phyloP scores from a whole-genome alignment of 2,329 filamentous ascomycete species.

The Colletotrichum gloeosporioides region DNA sequence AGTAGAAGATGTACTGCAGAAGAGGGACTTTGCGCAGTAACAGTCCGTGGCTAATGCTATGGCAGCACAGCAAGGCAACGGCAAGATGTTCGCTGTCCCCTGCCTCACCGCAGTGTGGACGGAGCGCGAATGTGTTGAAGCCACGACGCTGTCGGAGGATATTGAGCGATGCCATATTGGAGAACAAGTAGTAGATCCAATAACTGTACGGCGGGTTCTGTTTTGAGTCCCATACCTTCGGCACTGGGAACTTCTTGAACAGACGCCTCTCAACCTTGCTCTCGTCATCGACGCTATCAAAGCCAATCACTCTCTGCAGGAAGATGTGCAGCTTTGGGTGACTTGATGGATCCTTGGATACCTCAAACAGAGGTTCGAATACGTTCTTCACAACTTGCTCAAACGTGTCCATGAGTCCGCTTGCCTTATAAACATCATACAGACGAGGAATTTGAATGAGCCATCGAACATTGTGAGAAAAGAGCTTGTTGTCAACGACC shows the following conservation, averaged over 20 bases:
- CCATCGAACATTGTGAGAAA: slow-evolving; percentile 98
- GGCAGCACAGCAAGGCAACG: slow-evolving; percentile 87
- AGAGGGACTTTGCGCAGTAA: slow-evolving; percentile 92
- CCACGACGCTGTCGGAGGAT: slow-evolving; percentile 88
- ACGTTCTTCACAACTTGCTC: slow-evolving; percentile 91
- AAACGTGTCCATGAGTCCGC: slow-evolving; percentile 84
- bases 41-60: slow-evolving; percentile 96
- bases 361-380: slow-evolving; percentile 93
- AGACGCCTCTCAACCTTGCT: slow-evolving; percentile 94
- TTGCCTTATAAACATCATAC: slow-evolving; percentile 95
- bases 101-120: slow-evolving; percentile 95
- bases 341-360: slow-evolving; percentile 82
- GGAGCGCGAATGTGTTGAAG: slow-evolving; percentile 93
- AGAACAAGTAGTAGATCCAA: slow-evolving; percentile 97
- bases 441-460: slow-evolving; percentile 93
- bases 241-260: slow-evolving; percentile 95
- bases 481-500: slow-evolving; percentile 98
- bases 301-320: slow-evolving; percentile 92
- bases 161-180: slow-evolving; percentile 93
- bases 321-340: slow-evolving; percentile 96
- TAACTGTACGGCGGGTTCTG: slow-evolving; percentile 99
- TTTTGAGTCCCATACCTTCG: slow-evolving; percentile 85
- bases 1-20: slow-evolving; percentile 95
- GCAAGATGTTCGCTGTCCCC: slow-evolving; percentile 96
- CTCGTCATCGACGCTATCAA: slow-evolving; percentile 98